Evolutionary conservation across 805 yeast species (phyloP).

Genomic region (Monosporozyma servazzii): DNA sequence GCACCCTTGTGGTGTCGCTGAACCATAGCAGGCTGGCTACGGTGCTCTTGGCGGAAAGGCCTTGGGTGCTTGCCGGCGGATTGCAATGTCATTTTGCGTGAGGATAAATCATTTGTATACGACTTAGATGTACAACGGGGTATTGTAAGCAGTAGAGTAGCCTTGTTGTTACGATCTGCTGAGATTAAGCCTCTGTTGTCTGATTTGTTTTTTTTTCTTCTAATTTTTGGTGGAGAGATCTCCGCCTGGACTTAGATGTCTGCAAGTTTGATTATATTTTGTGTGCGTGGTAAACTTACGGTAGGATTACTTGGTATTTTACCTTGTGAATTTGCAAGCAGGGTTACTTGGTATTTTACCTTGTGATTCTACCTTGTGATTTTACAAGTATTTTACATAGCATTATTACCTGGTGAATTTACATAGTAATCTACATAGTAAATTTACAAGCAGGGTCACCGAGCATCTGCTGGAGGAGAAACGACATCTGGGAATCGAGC

Average conservation of each 20-base stretch:
- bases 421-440: too few relatives aligned
- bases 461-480: too few relatives aligned
- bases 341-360: too few relatives aligned
- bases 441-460: too few relatives aligned
- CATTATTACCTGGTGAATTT: too few relatives aligned
- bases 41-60: not conserved
- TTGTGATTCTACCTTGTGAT: too few relatives aligned
- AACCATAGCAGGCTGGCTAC: not conserved
- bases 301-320: too few relatives aligned
- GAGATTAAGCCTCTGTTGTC: slow-evolving; percentile 28
- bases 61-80: not conserved
- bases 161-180: slow-evolving; percentile 34
- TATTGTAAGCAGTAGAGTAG: not conserved
- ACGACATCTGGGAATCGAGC: too few relatives aligned
- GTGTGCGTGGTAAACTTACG: not conserved
- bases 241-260: not conserved
- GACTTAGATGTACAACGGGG: not conserved
- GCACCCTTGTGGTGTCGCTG: not conserved
- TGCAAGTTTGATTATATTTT: too few relatives aligned
- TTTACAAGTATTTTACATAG: too few relatives aligned
- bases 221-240: not conserved
- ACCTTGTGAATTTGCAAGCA: too few relatives aligned
- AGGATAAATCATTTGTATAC: not conserved
- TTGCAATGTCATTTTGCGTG: not conserved
- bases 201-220: slow-evolving; percentile 9